Evolutionary conservation across 1,139 yeast genomes (phyloP), one percentile per base, ranked within the genome.

Genomic region (Wickerhamiella pararugosa): DNA sequence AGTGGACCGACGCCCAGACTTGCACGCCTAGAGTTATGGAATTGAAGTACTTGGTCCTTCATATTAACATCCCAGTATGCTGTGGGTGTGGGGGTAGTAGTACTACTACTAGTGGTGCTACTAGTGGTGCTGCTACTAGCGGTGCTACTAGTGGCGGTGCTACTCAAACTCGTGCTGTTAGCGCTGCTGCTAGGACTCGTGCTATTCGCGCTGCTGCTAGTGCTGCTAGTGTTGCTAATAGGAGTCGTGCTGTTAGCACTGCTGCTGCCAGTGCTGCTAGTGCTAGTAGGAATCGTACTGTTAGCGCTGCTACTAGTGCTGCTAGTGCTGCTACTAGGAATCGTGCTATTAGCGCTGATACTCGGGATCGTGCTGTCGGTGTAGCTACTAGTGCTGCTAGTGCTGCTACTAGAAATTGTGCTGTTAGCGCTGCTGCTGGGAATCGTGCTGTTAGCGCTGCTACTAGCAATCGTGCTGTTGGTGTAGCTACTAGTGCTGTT

Each of bases 331-430:
- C 66, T 10, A 42, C 65, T 7, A 45, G 63, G 7, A 40, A 59
- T 2, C 48, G 65, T 29, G 46, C 60, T 28, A 43, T 61, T 9
- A 42, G 61, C 7, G 44, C 63, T 8, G 43, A 65, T 7, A 49
- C 68, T 6, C 45, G 65, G 9, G 44, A 61, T n/a, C 49, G 31
- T n/a, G 29, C 39, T 11, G 30, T 7, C 8, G 38, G 67, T 6
- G 49, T 64, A 25, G 41, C 65, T n/a, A 49, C 65, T 7, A 50
- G 65, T n/a, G 49, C 64, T 3, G 45, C 63, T 6, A 41, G 59
- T 2, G 40, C 62, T 26, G 46, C 66, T 10, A 42, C 65, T 7
- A 45, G 63, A 6, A 40, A 58, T 2, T 48, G 65, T 29, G 46
- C 60, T 28, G 43, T 61, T 9, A 42, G 61, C 7, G 44, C 63